phyloP scores from a whole-genome alignment of 163 green algal species.

The Chloromonas sp. region DNA sequence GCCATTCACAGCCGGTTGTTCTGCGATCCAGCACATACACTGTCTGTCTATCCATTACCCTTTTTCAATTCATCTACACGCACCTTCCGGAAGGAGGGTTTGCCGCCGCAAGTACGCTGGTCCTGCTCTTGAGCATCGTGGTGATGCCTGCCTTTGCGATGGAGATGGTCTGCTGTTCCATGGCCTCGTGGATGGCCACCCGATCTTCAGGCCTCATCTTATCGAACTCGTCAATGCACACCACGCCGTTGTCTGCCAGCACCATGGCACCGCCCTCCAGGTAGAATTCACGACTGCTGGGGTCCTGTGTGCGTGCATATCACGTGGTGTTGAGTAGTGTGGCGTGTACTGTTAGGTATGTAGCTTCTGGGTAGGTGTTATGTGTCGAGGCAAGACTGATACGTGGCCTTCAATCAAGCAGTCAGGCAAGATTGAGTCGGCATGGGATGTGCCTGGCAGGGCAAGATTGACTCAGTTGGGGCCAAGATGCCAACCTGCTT shows the following conservation, averaged over 20 bases:
- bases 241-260: conserved; percentile 94
- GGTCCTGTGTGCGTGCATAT: conserved; percentile 26
- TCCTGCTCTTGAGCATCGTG: conserved; percentile 95
- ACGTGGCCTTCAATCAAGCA: too few relatives aligned
- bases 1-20: too few relatives aligned
- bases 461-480: too few relatives aligned
- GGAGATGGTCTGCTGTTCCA: conserved; percentile 99
- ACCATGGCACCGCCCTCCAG: conserved; percentile 99
- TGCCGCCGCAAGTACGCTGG: conserved; percentile 89
- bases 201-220: conserved; percentile 97
- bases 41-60: too few relatives aligned
- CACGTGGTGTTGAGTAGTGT: background rate
- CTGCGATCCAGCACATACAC: too few relatives aligned
- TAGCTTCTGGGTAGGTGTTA: too few relatives aligned
- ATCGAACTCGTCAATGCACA: conserved; percentile 99
- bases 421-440: too few relatives aligned
- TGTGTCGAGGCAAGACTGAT: too few relatives aligned
- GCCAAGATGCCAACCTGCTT: too few relatives aligned
- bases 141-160: conserved; percentile 99
- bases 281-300: conserved; percentile 88
- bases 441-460: too few relatives aligned
- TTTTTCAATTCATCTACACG: background rate
- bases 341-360: too few relatives aligned
- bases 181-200: conserved; percentile 92
- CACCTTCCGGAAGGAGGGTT: conserved; percentile 87